Conservation (phyloP, 352 stramenopile species). For the Globisporangium cederbergense region DNA sequence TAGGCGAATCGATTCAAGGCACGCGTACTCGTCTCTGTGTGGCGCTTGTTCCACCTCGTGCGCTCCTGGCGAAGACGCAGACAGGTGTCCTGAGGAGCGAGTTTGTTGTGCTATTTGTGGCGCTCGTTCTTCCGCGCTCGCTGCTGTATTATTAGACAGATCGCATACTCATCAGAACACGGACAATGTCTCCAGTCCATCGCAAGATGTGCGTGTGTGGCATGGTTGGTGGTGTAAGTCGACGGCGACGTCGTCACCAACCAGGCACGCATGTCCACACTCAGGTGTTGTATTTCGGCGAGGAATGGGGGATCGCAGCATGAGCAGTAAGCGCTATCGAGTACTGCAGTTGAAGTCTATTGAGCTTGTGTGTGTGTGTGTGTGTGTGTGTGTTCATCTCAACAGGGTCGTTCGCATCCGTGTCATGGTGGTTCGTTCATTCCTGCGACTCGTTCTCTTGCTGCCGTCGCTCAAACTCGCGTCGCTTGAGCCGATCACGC, state of each 20-base stretch:
- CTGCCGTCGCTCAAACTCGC: conserved; percentile 39
- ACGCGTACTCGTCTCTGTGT: not conserved
- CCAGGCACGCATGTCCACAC: no score
- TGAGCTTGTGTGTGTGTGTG: no score
- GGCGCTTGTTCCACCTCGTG: not conserved
- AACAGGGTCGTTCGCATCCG: no score
- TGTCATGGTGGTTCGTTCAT: not conserved
- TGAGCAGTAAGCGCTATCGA: no score
- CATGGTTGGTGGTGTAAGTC: not conserved
- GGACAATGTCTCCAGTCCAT: not conserved
- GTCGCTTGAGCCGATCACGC: conserved; percentile 54
- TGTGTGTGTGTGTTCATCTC: no score
- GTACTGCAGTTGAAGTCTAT: no score
- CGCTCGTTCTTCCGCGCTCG: not conserved
- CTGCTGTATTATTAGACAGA: not conserved
- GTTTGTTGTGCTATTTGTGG: not conserved
- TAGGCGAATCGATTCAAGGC: not conserved
- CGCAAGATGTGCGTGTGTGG: no score
- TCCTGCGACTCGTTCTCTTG: conserved; percentile 15
- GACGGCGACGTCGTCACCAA: not conserved
- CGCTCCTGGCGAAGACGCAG: not conserved
- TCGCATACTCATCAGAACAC: not conserved
- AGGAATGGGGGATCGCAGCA: no score
- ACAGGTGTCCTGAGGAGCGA: not conserved
- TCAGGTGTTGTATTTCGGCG: no score